Evolutionary conservation across 208 protist species (phyloP), one percentile per base, ranked within the genome.

Genomic region (Crithidia thermophila): DNA sequence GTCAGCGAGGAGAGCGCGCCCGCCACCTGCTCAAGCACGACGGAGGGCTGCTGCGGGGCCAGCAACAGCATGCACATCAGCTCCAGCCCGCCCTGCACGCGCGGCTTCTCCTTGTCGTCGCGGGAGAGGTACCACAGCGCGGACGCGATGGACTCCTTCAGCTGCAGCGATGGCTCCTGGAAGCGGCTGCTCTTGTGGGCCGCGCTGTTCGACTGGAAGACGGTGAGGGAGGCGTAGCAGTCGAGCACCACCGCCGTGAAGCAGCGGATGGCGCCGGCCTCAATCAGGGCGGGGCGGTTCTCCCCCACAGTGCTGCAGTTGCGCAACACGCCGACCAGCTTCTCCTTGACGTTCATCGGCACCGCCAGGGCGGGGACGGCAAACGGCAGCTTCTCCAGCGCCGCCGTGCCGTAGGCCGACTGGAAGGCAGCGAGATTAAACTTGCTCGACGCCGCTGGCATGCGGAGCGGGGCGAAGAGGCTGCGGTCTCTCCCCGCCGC

Each of bases 1-100:
- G 92, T 94, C 33, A 98, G 66, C 10, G 90, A 96, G 5, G 90
- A 92, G 14, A 98, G 81, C 45, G 91, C 87, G 27, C 92, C 92
- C 10, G 91, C 90, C 5, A 88, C 89, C 65, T 97, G 92, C 72
- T 98, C 90, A 18, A 95, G 66, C 2, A 98, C 91, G 16, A 87
- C 87, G 25, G 80, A 79, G 10, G 88, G 81, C 53, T 89, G 80
- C 27, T 85, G 65, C n/a, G 78, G 71, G 0, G 83, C 74, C 13
- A 82, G 49, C 20, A 98, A 43, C 4, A 97, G 69, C 59, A 82
- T 81, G 56, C 88, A 89, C 78, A 98, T 87, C 42, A 92, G 77
- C 42, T 93, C 77, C 51, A 98, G 53, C 18, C 90, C 94, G 40
- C 87, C 86, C 62, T 94, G 82, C 33, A 87, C 63, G 0, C 88